Evolutionary conservation across 2,329 filamentous ascomycete genomes (phyloP).

Genomic region (Pseudocercospora pini-densiflorae): DNA sequence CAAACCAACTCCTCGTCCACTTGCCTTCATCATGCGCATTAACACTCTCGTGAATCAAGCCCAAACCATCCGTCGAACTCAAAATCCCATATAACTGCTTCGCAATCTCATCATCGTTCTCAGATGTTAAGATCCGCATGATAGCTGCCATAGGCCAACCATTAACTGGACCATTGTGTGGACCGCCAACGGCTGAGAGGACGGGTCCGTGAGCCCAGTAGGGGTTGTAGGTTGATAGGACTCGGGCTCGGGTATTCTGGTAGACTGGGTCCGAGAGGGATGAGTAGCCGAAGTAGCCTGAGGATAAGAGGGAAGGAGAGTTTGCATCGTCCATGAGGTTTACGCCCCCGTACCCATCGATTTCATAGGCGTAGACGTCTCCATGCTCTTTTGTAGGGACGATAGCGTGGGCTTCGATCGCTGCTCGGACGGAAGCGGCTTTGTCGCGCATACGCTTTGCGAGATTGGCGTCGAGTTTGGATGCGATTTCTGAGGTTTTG

Average conservation of each 20-base stretch:
- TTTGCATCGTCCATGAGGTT: conserved; percentile 74
- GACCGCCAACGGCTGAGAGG: conserved; percentile 51
- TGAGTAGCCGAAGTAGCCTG: conserved; percentile 14
- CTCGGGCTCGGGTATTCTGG: conserved; percentile 47
- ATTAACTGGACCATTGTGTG: conserved; percentile 48
- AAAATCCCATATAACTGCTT: conserved; percentile 48
- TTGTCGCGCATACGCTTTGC: conserved; percentile 13
- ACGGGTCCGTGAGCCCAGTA: conserved; percentile 54
- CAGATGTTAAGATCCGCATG: conserved; percentile 51
- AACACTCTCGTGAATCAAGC: conserved; percentile 55
- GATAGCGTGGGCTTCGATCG: conserved; percentile 39
- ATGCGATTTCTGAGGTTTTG: conserved; percentile 51
- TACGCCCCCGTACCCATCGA: conserved; percentile 47
- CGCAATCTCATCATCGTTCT: conserved; percentile 49
- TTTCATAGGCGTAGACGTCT: conserved; percentile 50
- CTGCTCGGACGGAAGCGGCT: conserved; percentile 7
- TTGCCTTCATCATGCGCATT: conserved; percentile 47
- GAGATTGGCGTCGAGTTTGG: conserved; percentile 9
- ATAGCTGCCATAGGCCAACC: conserved; percentile 51
- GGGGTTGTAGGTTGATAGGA: conserved; percentile 49
- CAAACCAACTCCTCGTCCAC: conserved; percentile 68
- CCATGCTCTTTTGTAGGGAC: conserved; percentile 42
- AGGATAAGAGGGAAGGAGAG: conserved; percentile 63
- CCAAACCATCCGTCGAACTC: conserved; percentile 49
- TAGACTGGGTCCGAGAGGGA: conserved; percentile 43